Conservation (phyloP, 2,329 filamentous ascomycete species). For the Fusarium sp. region DNA sequence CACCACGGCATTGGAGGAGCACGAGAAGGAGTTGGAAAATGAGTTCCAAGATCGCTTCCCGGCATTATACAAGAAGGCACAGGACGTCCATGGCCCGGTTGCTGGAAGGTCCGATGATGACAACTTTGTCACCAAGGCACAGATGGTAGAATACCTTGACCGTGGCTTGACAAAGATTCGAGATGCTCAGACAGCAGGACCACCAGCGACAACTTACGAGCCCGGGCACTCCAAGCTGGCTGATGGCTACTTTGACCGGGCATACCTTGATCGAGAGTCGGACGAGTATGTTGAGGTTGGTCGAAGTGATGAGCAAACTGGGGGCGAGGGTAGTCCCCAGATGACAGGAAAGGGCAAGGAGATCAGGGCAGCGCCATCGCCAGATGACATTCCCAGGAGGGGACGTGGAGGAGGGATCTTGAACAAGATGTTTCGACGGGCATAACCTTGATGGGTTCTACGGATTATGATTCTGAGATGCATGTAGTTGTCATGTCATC, state of each 20-base stretch:
- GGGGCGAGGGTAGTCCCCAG: constrained; percentile 31
- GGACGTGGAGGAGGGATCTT: constrained; percentile 49
- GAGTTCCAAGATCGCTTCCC: constrained; percentile 62
- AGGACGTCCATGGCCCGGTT: constrained; percentile 49
- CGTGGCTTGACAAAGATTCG: constrained; percentile 60
- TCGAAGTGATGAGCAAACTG: constrained; percentile 40
- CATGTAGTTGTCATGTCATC: background rate
- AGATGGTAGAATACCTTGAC: constrained; percentile 62
- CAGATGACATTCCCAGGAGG: constrained; percentile 39
- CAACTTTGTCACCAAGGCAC: constrained; percentile 59
- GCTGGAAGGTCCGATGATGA: constrained; percentile 47
- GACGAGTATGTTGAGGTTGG: constrained; percentile 53
- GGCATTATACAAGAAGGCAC: constrained; percentile 59
- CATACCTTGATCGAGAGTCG: constrained; percentile 41
- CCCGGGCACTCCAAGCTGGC: constrained; percentile 49
- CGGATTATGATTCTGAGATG: constrained; percentile 11
- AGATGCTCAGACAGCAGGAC: constrained; percentile 33
- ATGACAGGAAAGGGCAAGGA: constrained; percentile 38
- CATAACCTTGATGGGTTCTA: constrained; percentile 17
- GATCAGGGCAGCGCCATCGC: constrained; percentile 23
- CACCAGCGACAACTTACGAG: constrained; percentile 37
- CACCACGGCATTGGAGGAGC: constrained; percentile 54
- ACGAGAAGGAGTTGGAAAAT: constrained; percentile 62
- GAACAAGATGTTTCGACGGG: constrained; percentile 52
- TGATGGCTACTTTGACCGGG: constrained; percentile 46